These are phyloP conservation scores for Pistacia atlantica DNA, from an alignment of 345 rosid genomes.

Conservation along the genomic window DNA sequence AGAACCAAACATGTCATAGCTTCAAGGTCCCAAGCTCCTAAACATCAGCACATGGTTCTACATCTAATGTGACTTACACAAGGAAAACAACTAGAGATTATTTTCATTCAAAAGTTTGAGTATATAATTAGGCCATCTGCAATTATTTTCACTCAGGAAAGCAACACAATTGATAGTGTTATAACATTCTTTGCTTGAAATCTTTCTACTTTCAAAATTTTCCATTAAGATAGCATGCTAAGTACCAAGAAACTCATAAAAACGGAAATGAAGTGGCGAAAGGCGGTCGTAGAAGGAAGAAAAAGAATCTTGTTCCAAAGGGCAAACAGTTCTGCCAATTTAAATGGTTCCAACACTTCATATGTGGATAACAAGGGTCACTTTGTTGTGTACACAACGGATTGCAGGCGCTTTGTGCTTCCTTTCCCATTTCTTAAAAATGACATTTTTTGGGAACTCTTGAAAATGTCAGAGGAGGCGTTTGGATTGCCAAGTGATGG, in stretches of 20 bases:
- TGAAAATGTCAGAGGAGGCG: constrained; percentile 19
- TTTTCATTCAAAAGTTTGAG: background rate
- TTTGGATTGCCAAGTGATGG: constrained; percentile 13
- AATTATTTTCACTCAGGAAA: background rate
- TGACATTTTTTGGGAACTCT: constrained; percentile 11
- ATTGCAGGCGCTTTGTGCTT: constrained; percentile 8
- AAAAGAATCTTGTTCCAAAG: background rate
- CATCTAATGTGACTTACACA: background rate
- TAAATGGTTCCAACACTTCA: background rate
- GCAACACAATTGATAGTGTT: background rate
- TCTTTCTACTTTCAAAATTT: background rate
- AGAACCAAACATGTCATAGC: background rate
- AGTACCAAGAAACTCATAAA: constrained; percentile 23
- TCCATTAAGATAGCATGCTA: background rate
- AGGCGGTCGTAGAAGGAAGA: background rate
- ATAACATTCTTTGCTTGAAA: background rate
- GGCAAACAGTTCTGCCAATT: background rate
- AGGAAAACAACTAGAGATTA: background rate
- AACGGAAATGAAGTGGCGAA: constrained; percentile 33
- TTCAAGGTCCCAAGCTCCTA: background rate
- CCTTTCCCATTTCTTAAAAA: background rate
- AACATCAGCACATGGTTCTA: constrained; percentile 1
- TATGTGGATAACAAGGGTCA: constrained; percentile 8
- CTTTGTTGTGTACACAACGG: background rate
- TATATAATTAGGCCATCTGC: background rate